Evolutionary conservation across 2,329 filamentous ascomycete genomes (phyloP).

Genomic region (Stachybotrys elegans): DNA sequence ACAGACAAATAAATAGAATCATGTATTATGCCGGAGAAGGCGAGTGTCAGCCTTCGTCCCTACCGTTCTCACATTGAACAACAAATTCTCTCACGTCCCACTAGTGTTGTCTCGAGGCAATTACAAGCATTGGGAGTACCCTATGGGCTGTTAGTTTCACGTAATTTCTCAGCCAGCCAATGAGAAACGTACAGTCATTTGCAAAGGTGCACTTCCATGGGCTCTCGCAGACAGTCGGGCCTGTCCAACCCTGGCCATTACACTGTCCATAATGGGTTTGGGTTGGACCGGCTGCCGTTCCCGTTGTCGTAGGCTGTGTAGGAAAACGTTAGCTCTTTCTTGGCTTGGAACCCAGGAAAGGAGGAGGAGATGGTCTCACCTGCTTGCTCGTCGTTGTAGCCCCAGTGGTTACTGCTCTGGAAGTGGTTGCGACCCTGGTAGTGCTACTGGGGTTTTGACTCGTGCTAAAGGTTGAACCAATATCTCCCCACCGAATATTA

Average conservation of each 20-base stretch:
- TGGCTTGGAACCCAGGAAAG: neutral
- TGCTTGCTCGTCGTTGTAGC: neutral
- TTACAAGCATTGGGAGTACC: slow-evolving; percentile 1
- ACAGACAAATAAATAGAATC: too few species aligned
- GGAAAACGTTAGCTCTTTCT: neutral
- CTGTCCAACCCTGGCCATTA: slow-evolving; percentile 1
- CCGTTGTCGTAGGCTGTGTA: neutral
- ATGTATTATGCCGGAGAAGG: too few species aligned
- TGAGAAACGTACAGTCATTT: neutral
- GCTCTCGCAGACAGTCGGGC: slow-evolving; percentile 2
- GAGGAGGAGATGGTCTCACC: neutral
- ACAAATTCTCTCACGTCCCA: too few species aligned
- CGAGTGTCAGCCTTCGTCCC: too few species aligned
- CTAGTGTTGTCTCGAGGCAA: too few species aligned
- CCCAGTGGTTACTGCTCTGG: too few species aligned
- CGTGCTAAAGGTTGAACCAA: slow-evolving; percentile 29
- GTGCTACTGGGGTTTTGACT: neutral
- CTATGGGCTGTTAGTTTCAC: neutral
- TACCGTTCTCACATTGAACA: too few species aligned
- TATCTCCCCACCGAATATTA: slow-evolving; percentile 40
- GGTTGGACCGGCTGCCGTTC: neutral
- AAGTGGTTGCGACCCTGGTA: slow-evolving; percentile 1
- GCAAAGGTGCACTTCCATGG: slow-evolving; percentile 3
- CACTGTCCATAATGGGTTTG: slow-evolving; percentile 5
- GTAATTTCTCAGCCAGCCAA: neutral